Conservation (phyloP, 2,329 filamentous ascomycete species). For the Penicillium italicum region DNA sequence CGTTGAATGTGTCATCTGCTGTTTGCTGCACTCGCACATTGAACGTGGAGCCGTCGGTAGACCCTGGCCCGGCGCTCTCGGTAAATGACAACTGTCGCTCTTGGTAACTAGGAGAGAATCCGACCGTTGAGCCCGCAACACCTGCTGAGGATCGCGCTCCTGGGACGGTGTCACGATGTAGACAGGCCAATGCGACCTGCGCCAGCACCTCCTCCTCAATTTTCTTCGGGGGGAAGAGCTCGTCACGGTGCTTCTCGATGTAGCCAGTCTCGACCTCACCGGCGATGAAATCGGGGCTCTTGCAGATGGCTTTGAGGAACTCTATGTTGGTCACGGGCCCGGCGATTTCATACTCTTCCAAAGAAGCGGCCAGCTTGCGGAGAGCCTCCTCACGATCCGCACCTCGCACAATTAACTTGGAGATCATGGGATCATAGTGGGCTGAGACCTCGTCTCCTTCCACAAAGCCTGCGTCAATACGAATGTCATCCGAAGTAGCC, state of each 20-base stretch:
- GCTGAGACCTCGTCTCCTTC: conserved; percentile 89
- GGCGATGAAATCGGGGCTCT: conserved; percentile 73
- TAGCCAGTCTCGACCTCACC: conserved; percentile 95
- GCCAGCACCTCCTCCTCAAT: conserved; percentile 72
- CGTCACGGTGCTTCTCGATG: conserved; percentile 79
- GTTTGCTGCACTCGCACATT: conserved; percentile 53
- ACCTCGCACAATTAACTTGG: conserved; percentile 90
- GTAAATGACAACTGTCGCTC: conserved; percentile 59
- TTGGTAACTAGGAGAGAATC: conserved; percentile 62
- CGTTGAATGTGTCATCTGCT: conserved; percentile 47
- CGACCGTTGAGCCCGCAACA: conserved; percentile 40
- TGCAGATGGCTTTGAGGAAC: conserved; percentile 85
- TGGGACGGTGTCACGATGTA: conserved; percentile 49
- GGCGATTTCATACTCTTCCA: conserved; percentile 88
- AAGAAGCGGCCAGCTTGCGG: conserved; percentile 71
- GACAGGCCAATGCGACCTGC: conserved; percentile 78
- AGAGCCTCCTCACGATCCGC: conserved; percentile 75
- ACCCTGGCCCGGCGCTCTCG: conserved; percentile 45
- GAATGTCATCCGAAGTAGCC: conserved; percentile 63
- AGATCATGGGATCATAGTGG: conserved; percentile 98
- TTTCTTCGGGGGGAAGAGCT: conserved; percentile 65
- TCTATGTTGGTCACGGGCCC: conserved; percentile 94
- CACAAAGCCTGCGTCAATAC: conserved; percentile 90
- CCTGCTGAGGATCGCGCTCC: conserved; percentile 23
- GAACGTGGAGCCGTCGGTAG: conserved; percentile 37